These are phyloP conservation scores for Cystobasidium onofrii DNA, from an alignment of 768 basidiomycete genomes.

Conservation along the genomic window DNA sequence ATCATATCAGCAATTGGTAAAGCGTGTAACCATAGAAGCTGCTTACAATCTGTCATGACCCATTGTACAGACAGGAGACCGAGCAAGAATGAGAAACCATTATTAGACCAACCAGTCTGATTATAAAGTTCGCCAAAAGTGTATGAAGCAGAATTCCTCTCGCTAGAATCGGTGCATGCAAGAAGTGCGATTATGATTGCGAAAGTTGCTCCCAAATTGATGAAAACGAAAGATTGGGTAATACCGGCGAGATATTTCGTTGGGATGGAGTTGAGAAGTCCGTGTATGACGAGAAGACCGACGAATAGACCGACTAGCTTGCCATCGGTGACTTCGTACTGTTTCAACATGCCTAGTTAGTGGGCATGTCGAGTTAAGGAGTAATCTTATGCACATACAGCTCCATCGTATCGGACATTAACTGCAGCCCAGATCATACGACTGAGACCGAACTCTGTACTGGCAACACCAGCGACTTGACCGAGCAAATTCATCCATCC, in stretches of 20 bases:
- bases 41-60: conserved; percentile 31
- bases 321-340: conserved; percentile 58
- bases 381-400: too few relatives aligned
- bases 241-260: conserved; percentile 66
- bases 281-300: conserved; percentile 69
- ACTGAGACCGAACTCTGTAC: conserved; percentile 64
- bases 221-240: conserved; percentile 67
- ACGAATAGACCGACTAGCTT: conserved; percentile 71
- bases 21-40: too few relatives aligned
- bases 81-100: conserved; percentile 52
- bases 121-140: conserved; percentile 72
- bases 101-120: conserved; percentile 67
- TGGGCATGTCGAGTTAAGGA: too few relatives aligned
- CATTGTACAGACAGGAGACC: conserved; percentile 30
- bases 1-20: conserved; percentile 2
- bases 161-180: conserved; percentile 55
- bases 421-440: conserved; percentile 57
- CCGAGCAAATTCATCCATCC: conserved; percentile 65
- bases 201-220: conserved; percentile 73
- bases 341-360: too few relatives aligned
- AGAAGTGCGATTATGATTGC: conserved; percentile 79
- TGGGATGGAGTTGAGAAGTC: conserved; percentile 54
- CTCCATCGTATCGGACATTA: conserved; percentile 51
- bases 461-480: conserved; percentile 75
- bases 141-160: conserved; percentile 68